A percentile compares a stretch with the other conserved stretches of the same genome.
Evolutionary conservation across 352 stramenopile species (phyloP).

Genomic region (Elongisporangium senticosum): DNA sequence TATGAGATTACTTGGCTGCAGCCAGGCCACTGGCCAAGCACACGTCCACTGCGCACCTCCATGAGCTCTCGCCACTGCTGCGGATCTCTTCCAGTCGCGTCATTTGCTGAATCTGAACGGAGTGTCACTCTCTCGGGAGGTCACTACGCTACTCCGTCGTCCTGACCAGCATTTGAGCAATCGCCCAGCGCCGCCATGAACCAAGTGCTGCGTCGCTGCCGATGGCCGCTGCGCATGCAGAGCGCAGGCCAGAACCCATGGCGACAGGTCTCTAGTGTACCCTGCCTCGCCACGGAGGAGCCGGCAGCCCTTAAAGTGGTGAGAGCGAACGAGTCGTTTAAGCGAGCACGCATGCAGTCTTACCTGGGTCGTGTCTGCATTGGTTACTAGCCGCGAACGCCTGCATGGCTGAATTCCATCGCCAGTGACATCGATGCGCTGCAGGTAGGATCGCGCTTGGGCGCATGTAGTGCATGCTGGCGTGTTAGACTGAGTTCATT

Average conservation of each 20-base stretch:
- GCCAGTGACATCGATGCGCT: slow-evolving; percentile 24
- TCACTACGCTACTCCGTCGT: background rate
- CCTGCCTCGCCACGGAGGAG: background rate
- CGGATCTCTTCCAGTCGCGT: background rate
- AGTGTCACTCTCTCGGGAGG: background rate
- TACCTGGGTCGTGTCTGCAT: background rate
- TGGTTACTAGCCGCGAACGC: background rate
- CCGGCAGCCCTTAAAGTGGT: background rate
- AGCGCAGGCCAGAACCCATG: background rate
- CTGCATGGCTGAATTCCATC: slow-evolving; percentile 18
- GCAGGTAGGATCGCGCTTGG: slow-evolving; percentile 10
- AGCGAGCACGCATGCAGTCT: background rate
- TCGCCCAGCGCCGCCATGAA: background rate
- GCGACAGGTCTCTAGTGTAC: background rate
- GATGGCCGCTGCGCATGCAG: background rate
- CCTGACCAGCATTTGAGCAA: background rate
- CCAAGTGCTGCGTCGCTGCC: background rate
- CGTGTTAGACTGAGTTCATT: background rate
- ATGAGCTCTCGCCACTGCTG: background rate
- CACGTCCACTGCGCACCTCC: background rate
- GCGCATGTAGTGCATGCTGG: background rate
- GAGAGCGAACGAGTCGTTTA: background rate
- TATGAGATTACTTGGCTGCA: background rate
- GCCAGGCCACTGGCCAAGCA: too few species aligned
- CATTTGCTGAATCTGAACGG: background rate